Percentiles rank a stretch among this genome's conserved stretches.
Conservation (phyloP, 352 stramenopile species). For the Phytophthora palmivora region DNA sequence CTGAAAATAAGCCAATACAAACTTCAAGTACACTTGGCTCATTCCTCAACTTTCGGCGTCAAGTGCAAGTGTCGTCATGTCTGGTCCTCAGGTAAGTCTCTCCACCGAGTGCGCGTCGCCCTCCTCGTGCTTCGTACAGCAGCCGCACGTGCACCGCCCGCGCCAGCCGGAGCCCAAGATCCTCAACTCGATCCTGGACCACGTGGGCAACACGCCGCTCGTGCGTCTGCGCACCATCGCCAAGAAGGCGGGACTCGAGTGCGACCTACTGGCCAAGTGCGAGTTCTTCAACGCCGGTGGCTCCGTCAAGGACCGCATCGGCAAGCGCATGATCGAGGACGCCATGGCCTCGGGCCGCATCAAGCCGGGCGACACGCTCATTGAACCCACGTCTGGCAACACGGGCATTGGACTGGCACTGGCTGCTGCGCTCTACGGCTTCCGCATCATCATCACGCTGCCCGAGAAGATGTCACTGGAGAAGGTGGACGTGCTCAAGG, state of each 20-base stretch:
- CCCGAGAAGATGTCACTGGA: conserved; percentile 98
- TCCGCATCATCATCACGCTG: conserved; percentile 94
- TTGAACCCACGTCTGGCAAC: conserved; percentile 98
- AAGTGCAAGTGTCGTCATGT: conserved; percentile 14
- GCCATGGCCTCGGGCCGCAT: conserved; percentile 92
- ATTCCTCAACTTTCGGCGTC: conserved; percentile 29
- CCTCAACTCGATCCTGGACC: conserved; percentile 93
- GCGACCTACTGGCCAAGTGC: conserved; percentile 95
- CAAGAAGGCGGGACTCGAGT: conserved; percentile 96
- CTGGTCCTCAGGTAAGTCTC: conserved; percentile 31
- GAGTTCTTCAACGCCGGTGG: conserved; percentile 97
- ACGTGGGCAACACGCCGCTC: conserved; percentile 96
- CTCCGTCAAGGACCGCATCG: conserved; percentile 94
- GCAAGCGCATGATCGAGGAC: conserved; percentile 92
- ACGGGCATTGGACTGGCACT: conserved; percentile 98
- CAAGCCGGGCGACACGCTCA: conserved; percentile 94
- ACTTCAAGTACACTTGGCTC: conserved; percentile 4
- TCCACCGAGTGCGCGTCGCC: conserved; percentile 56
- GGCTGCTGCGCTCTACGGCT: conserved; percentile 96
- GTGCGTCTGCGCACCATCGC: conserved; percentile 92
- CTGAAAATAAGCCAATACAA: neutral
- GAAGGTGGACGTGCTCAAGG: conserved; percentile 96
- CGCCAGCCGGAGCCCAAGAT: conserved; percentile 81
- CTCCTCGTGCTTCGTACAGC: conserved; percentile 73
- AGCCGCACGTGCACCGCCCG: conserved; percentile 68